phyloP scores from a whole-genome alignment of 2,329 filamentous ascomycete genomes.

The Trichoderma sp. region DNA sequence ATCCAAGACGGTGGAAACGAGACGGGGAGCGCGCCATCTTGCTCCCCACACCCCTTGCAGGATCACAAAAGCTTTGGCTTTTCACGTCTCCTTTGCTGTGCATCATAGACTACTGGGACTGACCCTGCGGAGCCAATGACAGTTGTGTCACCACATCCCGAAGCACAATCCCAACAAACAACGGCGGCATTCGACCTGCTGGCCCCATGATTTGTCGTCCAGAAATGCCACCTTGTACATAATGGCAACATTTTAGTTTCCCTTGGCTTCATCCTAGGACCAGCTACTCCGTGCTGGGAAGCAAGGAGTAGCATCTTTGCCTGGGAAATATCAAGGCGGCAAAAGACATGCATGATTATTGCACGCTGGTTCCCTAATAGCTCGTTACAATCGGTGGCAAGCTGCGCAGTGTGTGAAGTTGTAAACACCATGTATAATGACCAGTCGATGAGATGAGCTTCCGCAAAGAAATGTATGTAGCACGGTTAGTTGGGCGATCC shows the following conservation, averaged over 20 bases:
- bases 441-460: neutral
- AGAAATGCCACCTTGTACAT: conserved; percentile 1
- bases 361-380: neutral
- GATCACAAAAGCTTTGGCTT: conserved; percentile 9
- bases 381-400: neutral
- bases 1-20: conserved; percentile 9
- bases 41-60: conserved; percentile 22
- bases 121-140: neutral
- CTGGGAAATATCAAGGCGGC: neutral
- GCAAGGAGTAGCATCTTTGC: neutral
- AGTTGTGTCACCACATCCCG: neutral
- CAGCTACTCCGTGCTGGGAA: neutral
- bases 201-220: neutral
- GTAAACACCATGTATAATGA: neutral
- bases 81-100: neutral
- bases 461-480: neutral
- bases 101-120: neutral
- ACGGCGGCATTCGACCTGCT: conserved; percentile 4
- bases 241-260: neutral
- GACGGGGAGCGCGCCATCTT: neutral
- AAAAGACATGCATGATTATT: neutral
- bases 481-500: neutral
- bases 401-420: neutral
- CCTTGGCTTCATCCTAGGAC: neutral
- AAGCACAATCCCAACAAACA: conserved; percentile 13